Conservation (phyloP, 2,329 filamentous ascomycete genomes). For the Fusarium brachygibbosum region DNA sequence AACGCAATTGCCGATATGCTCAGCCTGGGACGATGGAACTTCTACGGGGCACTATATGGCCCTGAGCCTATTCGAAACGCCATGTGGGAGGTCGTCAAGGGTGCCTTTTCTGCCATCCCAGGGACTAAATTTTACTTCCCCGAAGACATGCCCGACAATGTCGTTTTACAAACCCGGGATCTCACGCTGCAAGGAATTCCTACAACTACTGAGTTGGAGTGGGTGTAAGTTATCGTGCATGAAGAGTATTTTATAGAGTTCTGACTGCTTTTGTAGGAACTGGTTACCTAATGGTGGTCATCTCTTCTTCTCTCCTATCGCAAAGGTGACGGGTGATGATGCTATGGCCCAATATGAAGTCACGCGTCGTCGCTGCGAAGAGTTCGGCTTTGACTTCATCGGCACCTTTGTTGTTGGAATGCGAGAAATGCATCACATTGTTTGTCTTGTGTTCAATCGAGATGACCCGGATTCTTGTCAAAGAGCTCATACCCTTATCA, state of each 20-base stretch:
- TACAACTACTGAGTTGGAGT: conserved; percentile 36
- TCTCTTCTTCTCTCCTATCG: conserved; percentile 43
- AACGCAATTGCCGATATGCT: conserved; percentile 38
- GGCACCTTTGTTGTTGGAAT: conserved; percentile 39
- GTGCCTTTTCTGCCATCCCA: conserved; percentile 34
- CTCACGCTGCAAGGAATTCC: conserved; percentile 39
- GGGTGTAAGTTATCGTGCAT: conserved; percentile 30
- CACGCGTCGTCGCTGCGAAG: conserved; percentile 27
- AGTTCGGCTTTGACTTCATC: conserved; percentile 41
- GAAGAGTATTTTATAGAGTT: too few relatives aligned
- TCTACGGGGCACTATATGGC: conserved; percentile 43
- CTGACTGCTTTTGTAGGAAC: not conserved
- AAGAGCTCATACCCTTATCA: conserved; percentile 24
- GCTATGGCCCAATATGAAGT: conserved; percentile 33
- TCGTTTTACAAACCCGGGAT: conserved; percentile 33
- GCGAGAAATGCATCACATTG: conserved; percentile 40
- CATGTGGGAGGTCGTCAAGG: conserved; percentile 38
- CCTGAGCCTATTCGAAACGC: conserved; percentile 35
- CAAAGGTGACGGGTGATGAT: conserved; percentile 40
- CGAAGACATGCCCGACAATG: conserved; percentile 37
- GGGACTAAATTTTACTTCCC: conserved; percentile 43
- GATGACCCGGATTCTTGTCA: conserved; percentile 26
- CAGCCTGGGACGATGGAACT: conserved; percentile 43
- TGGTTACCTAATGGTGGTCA: conserved; percentile 44
- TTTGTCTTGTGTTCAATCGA: conserved; percentile 37